Conservation (phyloP, 805 yeast genomes). For the Brettanomyces naardenensis region DNA sequence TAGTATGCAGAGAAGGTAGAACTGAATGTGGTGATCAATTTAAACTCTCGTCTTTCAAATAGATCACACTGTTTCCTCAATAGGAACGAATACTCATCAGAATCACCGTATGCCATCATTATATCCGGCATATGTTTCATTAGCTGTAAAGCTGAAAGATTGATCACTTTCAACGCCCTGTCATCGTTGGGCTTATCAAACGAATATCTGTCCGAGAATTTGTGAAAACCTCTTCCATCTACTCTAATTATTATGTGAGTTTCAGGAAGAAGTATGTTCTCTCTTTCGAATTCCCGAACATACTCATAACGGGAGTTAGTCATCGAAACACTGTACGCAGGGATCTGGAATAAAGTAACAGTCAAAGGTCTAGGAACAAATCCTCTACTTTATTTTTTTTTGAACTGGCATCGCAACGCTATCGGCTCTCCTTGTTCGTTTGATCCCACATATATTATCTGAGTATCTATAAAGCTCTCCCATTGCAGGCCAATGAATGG, state of each 20-base stretch:
- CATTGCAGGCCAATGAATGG: too few species aligned
- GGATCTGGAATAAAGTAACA: too few species aligned
- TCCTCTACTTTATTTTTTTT: neutral
- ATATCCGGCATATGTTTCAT: slow-evolving; percentile 64
- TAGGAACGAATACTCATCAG: slow-evolving; percentile 89
- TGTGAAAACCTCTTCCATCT: slow-evolving; percentile 93
- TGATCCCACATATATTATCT: too few species aligned
- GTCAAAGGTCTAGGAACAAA: neutral
- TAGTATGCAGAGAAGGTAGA: slow-evolving; percentile 77
- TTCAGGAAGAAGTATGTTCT: slow-evolving; percentile 64
- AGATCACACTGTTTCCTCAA: slow-evolving; percentile 53
- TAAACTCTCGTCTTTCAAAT: slow-evolving; percentile 78
- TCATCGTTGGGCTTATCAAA: slow-evolving; percentile 84
- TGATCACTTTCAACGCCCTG: slow-evolving; percentile 73
- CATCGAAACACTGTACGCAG: too few species aligned
- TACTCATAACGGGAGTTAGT: slow-evolving; percentile 86
- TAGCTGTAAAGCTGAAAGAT: slow-evolving; percentile 63
- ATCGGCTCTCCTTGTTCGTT: neutral
- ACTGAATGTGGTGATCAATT: slow-evolving; percentile 74
- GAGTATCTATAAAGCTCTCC: too few species aligned
- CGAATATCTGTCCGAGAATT: slow-evolving; percentile 61
- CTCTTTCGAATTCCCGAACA: slow-evolving; percentile 74
- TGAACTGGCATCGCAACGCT: neutral
- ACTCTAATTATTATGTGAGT: slow-evolving; percentile 78
- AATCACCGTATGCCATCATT: slow-evolving; percentile 82